These are phyloP conservation scores for Suillus alpinus DNA, from an alignment of 768 basidiomycete species.

Conservation along the genomic window DNA sequence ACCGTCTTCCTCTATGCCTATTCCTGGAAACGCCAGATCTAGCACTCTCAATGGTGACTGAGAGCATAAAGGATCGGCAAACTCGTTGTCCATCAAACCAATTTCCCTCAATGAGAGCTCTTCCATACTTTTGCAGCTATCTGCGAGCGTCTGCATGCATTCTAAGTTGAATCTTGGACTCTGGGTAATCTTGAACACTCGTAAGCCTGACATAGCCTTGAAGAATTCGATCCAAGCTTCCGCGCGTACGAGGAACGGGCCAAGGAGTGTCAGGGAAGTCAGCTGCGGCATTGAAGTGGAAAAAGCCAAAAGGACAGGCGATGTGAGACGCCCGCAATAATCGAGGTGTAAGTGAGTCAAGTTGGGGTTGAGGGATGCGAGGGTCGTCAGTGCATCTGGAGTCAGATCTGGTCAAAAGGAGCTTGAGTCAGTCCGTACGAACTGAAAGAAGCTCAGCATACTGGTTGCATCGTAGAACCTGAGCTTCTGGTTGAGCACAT, in stretches of 20 bases:
- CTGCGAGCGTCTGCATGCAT: slow-evolving; percentile 58
- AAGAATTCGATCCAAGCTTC: slow-evolving; percentile 78
- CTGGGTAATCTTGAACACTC: slow-evolving; percentile 77
- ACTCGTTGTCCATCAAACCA: slow-evolving; percentile 65
- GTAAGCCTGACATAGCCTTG: slow-evolving; percentile 55
- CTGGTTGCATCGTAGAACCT: slow-evolving; percentile 88
- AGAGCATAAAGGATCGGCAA: slow-evolving; percentile 48
- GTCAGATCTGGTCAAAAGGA: slow-evolving; percentile 53
- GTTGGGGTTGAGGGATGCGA: slow-evolving; percentile 82
- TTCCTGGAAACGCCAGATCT: slow-evolving; percentile 64
- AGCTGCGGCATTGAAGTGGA: slow-evolving; percentile 62
- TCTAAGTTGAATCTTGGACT: slow-evolving; percentile 81
- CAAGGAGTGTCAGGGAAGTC: slow-evolving; percentile 73
- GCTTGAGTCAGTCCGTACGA: slow-evolving; percentile 1
- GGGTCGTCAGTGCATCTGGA: slow-evolving; percentile 62
- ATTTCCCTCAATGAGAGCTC: slow-evolving; percentile 80
- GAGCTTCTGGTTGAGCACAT: slow-evolving; percentile 60
- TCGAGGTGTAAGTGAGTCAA: slow-evolving; percentile 77
- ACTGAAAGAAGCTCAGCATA: slow-evolving; percentile 35
- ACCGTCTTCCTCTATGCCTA: slow-evolving; percentile 54
- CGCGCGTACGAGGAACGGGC: slow-evolving; percentile 79
- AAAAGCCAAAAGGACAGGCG: slow-evolving; percentile 57
- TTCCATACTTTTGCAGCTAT: slow-evolving; percentile 48
- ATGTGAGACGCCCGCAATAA: slow-evolving; percentile 80
- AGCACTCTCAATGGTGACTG: slow-evolving; percentile 47